These are phyloP conservation scores for Stephania cephalantha DNA, from an alignment of 164 flowering plant genomes.

Conservation along the genomic window DNA sequence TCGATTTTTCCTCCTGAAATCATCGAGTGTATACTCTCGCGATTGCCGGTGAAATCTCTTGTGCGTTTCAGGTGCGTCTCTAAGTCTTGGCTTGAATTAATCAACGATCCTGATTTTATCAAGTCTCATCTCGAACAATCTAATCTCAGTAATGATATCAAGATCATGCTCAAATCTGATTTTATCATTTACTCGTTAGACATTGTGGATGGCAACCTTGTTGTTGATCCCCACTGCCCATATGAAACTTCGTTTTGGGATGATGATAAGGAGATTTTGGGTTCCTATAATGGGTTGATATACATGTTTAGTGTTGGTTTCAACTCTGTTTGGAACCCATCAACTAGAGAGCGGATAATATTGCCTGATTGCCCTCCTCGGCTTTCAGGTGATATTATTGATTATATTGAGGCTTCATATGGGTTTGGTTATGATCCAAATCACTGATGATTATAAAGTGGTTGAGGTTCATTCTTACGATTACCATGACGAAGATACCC, in stretches of 20 bases:
- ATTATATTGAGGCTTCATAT: neutral
- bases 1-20: slow-evolving; percentile 1
- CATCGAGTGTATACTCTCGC: neutral
- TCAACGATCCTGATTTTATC: neutral
- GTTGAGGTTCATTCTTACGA: neutral
- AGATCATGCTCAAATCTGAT: neutral
- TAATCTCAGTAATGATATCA: neutral
- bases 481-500: neutral
- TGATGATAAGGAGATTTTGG: neutral
- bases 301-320: neutral
- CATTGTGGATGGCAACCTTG: neutral
- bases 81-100: neutral
- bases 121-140: neutral
- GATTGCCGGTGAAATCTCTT: slow-evolving; percentile 1
- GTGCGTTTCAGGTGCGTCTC: too few species aligned
- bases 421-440: slow-evolving; percentile 2
- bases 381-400: neutral
- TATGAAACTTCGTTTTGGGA: neutral
- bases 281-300: slow-evolving; percentile 3
- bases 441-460: neutral
- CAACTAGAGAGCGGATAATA: neutral
- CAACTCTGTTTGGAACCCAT: slow-evolving; percentile 5
- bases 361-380: neutral
- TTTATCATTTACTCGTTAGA: neutral
- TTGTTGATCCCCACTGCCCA: neutral